A percentile compares a stretch with the other conserved stretches of the same genome.
Evolutionary conservation across 176 grass and related monocot species (phyloP).

Genomic region (Ananas comosus): DNA sequence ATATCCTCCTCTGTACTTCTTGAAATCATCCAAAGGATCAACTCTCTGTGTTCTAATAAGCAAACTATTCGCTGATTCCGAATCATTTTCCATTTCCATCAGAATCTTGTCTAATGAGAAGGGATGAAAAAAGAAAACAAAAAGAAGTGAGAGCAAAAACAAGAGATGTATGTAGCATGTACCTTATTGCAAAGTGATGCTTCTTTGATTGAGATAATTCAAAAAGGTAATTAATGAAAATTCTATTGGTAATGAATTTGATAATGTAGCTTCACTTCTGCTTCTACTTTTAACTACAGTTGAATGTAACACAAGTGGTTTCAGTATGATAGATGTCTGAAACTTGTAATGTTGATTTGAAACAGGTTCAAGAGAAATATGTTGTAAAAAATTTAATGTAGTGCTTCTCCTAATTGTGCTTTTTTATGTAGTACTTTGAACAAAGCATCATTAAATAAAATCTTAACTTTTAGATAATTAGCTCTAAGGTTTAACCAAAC

Average conservation of each 20-base stretch:
- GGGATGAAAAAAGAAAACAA: conserved; percentile 9
- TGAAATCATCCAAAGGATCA: conserved; percentile 59
- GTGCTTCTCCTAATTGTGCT: conserved; percentile 19
- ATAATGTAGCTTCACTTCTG: no score
- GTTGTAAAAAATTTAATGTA: no score
- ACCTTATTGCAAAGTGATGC: neutral
- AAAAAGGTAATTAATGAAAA: no score
- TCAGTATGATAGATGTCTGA: no score
- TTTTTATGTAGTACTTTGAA: neutral
- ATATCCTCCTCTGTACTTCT: conserved; percentile 76
- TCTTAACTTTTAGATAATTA: no score
- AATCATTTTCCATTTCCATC: conserved; percentile 16
- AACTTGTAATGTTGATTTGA: no score
- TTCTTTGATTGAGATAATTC: neutral
- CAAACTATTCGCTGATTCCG: conserved; percentile 16
- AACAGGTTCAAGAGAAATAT: no score
- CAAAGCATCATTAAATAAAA: no score
- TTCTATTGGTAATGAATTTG: no score
- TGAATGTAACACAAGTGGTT: no score
- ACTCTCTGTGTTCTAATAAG: conserved; percentile 45
- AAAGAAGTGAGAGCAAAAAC: conserved; percentile 11
- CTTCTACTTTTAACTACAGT: no score
- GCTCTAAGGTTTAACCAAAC: no score
- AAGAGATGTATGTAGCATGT: neutral
- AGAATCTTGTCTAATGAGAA: conserved; percentile 29